Base-by-base conservation (phyloP, 441 rosid genomes). In the Omphalea diandra region DNA sequence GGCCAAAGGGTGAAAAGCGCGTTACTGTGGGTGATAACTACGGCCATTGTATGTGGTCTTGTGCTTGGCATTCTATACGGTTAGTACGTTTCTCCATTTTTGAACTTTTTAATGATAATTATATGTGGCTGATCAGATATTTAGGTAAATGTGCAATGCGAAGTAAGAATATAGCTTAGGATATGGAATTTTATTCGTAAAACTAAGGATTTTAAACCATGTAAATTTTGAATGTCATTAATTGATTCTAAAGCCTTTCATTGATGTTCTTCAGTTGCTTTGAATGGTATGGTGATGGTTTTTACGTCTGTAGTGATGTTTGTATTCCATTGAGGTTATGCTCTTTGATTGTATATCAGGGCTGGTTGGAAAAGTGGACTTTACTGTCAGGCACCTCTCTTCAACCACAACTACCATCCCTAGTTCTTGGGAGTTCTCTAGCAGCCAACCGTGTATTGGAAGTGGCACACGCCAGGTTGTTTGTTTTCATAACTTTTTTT, bases 51-150 rank as follows among this genome's bases (percentile, higher is more conserved):
- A 18, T 88, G 94, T 70, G 97, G 83, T 76, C 86, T 91, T 62
- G 79, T 85, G 78, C 98, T 96, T 64, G 99, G 98, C 60, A 90
- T 96, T 72, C 79, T 96, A 81, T 96, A 96, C 68, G 98, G 99
- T 96, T 62, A 73, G 97, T 79, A 35, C 38, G 62, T 52, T 12
- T n/a, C n/a, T n/a, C n/a, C n/a, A n/a, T n/a, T n/a, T n/a, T n/a
- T n/a, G n/a, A n/a, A n/a, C n/a, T n/a, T n/a, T n/a, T n/a, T n/a
- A n/a, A n/a, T n/a, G n/a, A n/a, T n/a, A n/a, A n/a, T n/a, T n/a
- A n/a, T n/a, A n/a, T n/a, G n/a, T n/a, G n/a, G n/a, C n/a, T n/a
- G n/a, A n/a, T n/a, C n/a, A n/a, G n/a, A n/a, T n/a, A n/a, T n/a
- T n/a, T n/a, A n/a, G n/a, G n/a, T n/a, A n/a, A n/a, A n/a, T n/a